A percentile compares a stretch with the other conserved stretches of the same genome.
Evolutionary conservation across 805 yeast genomes (phyloP).

Genomic region (Yamadazyma laniorum): DNA sequence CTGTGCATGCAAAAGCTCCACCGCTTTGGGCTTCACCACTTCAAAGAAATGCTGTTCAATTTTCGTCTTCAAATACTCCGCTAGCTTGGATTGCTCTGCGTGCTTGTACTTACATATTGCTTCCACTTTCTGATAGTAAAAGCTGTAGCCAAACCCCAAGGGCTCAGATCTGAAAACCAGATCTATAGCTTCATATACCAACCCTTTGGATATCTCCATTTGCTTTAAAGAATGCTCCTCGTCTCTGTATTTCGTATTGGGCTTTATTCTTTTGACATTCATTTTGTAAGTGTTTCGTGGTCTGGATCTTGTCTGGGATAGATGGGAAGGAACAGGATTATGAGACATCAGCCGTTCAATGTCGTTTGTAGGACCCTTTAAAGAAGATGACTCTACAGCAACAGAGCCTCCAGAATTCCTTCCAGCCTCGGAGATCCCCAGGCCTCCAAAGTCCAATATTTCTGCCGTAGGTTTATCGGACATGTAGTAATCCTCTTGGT

Average conservation of each 20-base stretch:
- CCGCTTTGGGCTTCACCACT: constrained; percentile 11
- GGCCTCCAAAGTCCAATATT: constrained; percentile 14
- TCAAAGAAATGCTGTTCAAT: constrained; percentile 18
- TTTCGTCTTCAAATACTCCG: constrained; percentile 17
- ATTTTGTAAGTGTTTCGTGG: constrained; percentile 7
- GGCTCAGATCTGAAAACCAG: constrained; percentile 17
- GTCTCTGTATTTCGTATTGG: constrained; percentile 19
- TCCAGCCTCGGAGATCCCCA: no score
- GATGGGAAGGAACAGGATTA: constrained; percentile 15
- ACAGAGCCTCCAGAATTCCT: no score
- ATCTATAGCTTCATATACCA: constrained; percentile 18
- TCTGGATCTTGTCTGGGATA: constrained; percentile 15
- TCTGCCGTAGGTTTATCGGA: constrained; percentile 13
- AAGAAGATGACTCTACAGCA: no score
- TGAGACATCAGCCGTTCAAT: no score
- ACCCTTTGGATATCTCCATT: constrained; percentile 13
- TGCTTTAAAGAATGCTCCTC: constrained; percentile 13
- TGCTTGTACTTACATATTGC: constrained; percentile 30
- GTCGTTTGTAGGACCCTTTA: no score
- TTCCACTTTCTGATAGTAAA: constrained; percentile 30
- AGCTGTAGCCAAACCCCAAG: constrained; percentile 20
- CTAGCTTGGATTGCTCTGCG: constrained; percentile 31
- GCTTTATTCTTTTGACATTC: constrained; percentile 19
- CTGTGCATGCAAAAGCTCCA: constrained; percentile 5
- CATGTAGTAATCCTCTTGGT: neutral